Percentiles rank a stretch among this genome's conserved stretches.
These are phyloP conservation scores for Symbiodinium natans DNA, from an alignment of 73 alveolate species.

Conservation along the genomic window DNA sequence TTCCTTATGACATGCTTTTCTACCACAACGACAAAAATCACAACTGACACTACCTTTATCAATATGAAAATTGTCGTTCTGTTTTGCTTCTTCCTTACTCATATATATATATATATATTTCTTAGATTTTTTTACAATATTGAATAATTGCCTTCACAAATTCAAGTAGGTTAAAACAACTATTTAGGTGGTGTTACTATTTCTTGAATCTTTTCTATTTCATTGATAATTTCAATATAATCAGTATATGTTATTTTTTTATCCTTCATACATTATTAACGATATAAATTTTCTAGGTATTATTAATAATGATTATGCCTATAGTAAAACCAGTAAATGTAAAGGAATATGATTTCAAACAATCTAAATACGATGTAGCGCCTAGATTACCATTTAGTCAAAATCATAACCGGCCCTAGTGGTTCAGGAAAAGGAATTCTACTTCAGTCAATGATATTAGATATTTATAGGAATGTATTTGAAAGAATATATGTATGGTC, in stretches of 20 bases:
- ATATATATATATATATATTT: too few species aligned
- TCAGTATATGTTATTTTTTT: neutral
- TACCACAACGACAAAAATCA: neutral
- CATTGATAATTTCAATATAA: neutral
- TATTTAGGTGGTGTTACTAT: neutral
- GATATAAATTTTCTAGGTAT: neutral
- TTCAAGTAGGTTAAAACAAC: neutral
- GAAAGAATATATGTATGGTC: neutral
- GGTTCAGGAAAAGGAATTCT: conserved; percentile 30
- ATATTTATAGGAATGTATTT: neutral
- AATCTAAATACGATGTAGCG: conserved; percentile 18
- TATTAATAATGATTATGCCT: neutral
- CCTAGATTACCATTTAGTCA: conserved; percentile 4
- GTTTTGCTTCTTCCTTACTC: neutral
- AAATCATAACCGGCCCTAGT: neutral
- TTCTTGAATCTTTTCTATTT: neutral
- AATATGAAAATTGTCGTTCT: neutral
- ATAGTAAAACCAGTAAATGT: conserved; percentile 6
- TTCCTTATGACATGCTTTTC: neutral
- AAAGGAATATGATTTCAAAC: neutral
- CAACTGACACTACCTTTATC: neutral
- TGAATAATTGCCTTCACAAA: neutral
- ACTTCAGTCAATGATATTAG: neutral
- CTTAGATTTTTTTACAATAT: neutral
- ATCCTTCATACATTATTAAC: neutral